phyloP scores from a whole-genome alignment of 1,284 basidiomycete species.

The Cerrena zonata region DNA sequence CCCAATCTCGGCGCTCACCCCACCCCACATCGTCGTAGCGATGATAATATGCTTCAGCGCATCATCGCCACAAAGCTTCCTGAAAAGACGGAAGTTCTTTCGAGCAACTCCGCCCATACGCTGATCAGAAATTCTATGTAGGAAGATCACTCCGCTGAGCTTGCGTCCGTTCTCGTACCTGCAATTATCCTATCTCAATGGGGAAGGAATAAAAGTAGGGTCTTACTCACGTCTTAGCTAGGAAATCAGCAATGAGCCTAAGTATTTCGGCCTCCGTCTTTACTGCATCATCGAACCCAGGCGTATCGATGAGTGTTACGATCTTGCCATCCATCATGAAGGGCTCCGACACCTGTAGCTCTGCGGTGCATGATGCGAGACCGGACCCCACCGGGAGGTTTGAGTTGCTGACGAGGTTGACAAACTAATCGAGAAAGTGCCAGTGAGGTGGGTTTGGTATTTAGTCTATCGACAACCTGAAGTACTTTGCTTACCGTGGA shows the following conservation, averaged over 20 bases:
- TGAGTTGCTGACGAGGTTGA: constrained; percentile 19
- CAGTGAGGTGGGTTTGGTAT: neutral
- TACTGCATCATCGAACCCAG: constrained; percentile 33
- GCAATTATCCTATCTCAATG: neutral
- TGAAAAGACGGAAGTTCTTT: constrained; percentile 45
- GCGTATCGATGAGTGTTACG: constrained; percentile 30
- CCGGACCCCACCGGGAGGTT: constrained; percentile 13
- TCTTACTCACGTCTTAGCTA: constrained; percentile 1
- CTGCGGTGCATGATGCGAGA: constrained; percentile 15
- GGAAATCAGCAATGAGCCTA: neutral
- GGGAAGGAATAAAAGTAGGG: no score
- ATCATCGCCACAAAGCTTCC: no score
- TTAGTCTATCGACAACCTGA: neutral
- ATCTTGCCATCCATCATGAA: constrained; percentile 21
- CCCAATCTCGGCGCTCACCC: constrained; percentile 21
- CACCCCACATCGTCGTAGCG: constrained; percentile 48
- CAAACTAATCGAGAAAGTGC: constrained; percentile 12
- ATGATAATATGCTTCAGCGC: constrained; percentile 43
- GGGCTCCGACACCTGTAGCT: constrained; percentile 10
- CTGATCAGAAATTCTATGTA: constrained; percentile 48
- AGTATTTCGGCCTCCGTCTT: constrained; percentile 22
- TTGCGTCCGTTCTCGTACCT: constrained; percentile 33
- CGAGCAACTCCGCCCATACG: constrained; percentile 42
- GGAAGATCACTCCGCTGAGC: constrained; percentile 45
- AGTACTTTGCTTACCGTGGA: constrained; percentile 13